phyloP scores from a whole-genome alignment of 139 green algal species.

The Coccomyxa sp. region DNA sequence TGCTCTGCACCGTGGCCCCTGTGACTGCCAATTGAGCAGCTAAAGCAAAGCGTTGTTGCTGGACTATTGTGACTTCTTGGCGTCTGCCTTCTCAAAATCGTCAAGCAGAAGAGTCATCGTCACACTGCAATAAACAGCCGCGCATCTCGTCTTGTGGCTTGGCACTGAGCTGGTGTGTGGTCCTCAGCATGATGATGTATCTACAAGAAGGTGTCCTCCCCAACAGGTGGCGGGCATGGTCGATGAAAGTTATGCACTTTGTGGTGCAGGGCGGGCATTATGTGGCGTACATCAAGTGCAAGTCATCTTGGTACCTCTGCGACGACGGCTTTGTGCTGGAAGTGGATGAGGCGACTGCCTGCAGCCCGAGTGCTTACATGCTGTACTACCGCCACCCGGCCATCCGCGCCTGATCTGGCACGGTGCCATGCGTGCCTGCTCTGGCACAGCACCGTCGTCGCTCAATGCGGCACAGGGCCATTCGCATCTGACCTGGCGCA shows the following conservation, averaged over 20 bases:
- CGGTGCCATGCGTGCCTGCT: too few species aligned
- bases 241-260: neutral
- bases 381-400: conserved; percentile 65
- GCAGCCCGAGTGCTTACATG: conserved; percentile 78
- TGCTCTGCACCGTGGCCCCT: too few species aligned
- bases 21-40: too few species aligned
- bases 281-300: conserved; percentile 57
- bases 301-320: conserved; percentile 73
- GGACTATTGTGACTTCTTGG: too few species aligned
- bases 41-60: too few species aligned
- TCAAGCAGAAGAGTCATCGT: too few species aligned
- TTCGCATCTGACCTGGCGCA: neutral
- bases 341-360: conserved; percentile 61
- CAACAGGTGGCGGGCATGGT: neutral
- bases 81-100: too few species aligned
- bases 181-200: neutral
- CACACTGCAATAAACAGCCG: too few species aligned
- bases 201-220: neutral
- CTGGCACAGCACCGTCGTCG: too few species aligned
- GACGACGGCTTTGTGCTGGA: conserved; percentile 76
- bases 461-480: too few species aligned
- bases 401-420: neutral
- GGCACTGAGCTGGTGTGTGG: too few species aligned
- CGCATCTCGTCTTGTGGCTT: too few species aligned
- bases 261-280: conserved; percentile 75